These are phyloP conservation scores for Plasmodiophora brassicae DNA, from an alignment of 208 protist genomes.

Conservation along the genomic window DNA sequence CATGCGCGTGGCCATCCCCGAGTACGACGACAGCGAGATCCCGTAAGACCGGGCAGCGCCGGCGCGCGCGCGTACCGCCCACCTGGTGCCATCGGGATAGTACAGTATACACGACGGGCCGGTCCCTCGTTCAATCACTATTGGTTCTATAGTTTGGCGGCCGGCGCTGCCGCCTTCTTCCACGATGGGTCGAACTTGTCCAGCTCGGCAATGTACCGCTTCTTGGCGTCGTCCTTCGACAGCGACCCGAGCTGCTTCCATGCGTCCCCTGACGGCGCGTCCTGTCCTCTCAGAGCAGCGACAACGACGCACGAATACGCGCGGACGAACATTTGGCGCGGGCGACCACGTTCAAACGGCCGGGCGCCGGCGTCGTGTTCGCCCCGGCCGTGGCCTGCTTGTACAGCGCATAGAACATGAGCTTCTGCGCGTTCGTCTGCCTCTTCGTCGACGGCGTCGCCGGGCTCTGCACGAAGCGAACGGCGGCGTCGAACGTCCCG, in stretches of 20 bases:
- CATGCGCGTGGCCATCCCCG: neutral
- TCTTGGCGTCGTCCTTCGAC: conserved; percentile 26
- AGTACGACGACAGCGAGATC: conserved; percentile 4
- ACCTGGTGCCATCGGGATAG: too few species aligned
- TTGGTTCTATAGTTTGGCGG: neutral
- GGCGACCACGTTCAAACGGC: neutral
- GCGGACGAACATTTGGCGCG: neutral
- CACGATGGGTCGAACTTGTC: conserved; percentile 3
- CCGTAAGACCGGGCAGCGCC: too few species aligned
- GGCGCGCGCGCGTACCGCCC: too few species aligned
- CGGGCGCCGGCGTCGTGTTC: neutral
- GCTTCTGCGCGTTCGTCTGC: conserved; percentile 1
- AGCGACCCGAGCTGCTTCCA: neutral
- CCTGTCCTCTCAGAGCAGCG: neutral
- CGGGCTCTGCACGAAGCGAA: neutral
- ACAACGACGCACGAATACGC: too few species aligned
- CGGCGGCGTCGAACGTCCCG: neutral
- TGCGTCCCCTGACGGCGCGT: neutral
- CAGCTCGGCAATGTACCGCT: neutral
- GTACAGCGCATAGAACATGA: conserved; percentile 6
- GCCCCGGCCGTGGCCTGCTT: neutral
- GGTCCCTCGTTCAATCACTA: too few species aligned
- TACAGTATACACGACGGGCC: too few species aligned
- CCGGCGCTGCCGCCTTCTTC: neutral
- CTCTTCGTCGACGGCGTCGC: neutral